Evolutionary conservation across 306 rosid genomes (phyloP), one percentile per base, ranked within the genome.

Genomic region (Cucurbita moschata): DNA sequence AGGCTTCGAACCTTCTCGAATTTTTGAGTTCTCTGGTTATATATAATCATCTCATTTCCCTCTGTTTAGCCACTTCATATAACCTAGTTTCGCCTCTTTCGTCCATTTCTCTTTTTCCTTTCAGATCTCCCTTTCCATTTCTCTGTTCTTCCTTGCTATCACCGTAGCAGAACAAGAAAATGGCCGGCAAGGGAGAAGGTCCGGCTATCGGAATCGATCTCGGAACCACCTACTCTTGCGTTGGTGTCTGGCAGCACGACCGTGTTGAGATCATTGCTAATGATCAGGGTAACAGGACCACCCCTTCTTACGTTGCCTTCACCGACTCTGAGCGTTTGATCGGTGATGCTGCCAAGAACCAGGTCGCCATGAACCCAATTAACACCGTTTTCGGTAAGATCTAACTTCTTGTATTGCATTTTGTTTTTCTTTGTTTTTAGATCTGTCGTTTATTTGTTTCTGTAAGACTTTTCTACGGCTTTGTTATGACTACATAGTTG

Each of bases 121-220:
- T 18, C 54, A 73, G 56, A 57, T 73, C 74, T 58, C 43, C 14
- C 46, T 3, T 55, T 7, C 14, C 16, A 7, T n/a, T 35, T 23
- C 14, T 37, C 49, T 21, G 5, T 53, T 72, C 65, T 19, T 55
- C 51, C 5, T 53, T 39, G 75, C 46, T 54, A 10, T 3, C 40
- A 0, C 52, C 59, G 18, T 7, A 18, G 0, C 40, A 7, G 3
- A n/a, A 2, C 1, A n/a, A 38, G 40, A 21, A 0, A 64, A 85
- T 87, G 91, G 91, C 89, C 73, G 89, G 87, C 7, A 87, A 87
- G 61, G 91, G 91, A 54, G 92, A 83, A 74, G 92, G 89, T 21
- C 86, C 88, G 43, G 92, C 92, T 44, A 88, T 88, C 74, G 92
- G 92, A 21, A 88, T 88, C 58, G 92, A 88, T 79, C 88, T 88